Evolutionary conservation across 768 basidiomycete species (phyloP), one percentile per base, ranked within the genome.

Genomic region (Leucosporidium scottii): DNA sequence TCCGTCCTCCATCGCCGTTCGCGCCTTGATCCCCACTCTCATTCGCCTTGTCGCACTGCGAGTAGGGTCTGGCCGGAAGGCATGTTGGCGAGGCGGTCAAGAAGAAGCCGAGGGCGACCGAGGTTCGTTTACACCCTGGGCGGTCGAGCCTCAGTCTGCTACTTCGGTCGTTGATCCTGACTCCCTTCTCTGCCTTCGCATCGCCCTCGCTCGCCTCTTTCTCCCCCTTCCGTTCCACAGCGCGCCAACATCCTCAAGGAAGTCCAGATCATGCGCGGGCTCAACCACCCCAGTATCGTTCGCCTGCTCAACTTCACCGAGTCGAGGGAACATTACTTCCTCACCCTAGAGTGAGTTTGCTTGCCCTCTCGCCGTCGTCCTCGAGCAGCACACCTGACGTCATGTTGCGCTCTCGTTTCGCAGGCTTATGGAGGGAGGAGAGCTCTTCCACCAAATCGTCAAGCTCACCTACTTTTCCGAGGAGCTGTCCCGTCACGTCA

Each of bases 401-500:
- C 53, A 15, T 25, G 39, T 25, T 30, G 4, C 55, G 27, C 58
- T 61, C 36, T 61, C 34, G 34, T 34, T 54, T 15, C 18, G 20
- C 44, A 69, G 63, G 94, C 91, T 98, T 56, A 90, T 97, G 92
- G 90, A 89, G 77, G 96, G 96, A 66, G 96, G 96, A 68, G 96
- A 99, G 78, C 82, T 99, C 3, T 99, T 99, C 82, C 93, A 97
- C 77, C 93, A 96, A 78, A 97, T 97, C 77, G 96, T 99, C 79
- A 98, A 96, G 78, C 84, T 98, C 69, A 99, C 96, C 4, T 99
- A 98, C 79, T 99, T 99, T 78, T 91, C 89, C 78, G 96, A 99
- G 79, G 90, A 89, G 65, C 87, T 99, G n/a, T 84, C 96, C 7
- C 87, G 93, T 17, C 96, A 98, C 77, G 93, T 98, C 75, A 97